These are phyloP conservation scores for Tagetes erecta DNA, from an alignment of 129 eudicot species.

Conservation along the genomic window DNA sequence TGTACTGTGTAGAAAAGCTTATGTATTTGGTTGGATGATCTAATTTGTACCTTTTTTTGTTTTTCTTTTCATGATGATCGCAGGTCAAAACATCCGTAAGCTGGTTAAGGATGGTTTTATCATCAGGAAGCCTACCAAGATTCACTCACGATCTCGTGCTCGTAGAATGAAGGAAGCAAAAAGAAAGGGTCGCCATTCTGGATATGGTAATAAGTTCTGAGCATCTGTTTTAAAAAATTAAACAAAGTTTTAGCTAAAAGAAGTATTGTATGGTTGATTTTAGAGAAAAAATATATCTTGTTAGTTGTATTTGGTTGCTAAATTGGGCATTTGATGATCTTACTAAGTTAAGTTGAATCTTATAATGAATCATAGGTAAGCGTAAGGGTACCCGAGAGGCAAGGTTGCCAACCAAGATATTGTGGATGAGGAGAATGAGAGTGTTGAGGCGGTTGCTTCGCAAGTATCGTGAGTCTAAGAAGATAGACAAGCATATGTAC, in stretches of 20 bases:
- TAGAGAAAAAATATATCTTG: neutral
- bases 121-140: conserved; percentile 87
- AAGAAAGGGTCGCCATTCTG: conserved; percentile 93
- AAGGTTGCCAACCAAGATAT: conserved; percentile 80
- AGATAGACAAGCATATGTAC: conserved; percentile 97
- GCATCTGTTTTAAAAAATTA: neutral
- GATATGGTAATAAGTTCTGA: conserved; percentile 57
- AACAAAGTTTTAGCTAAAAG: neutral
- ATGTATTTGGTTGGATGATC: neutral
- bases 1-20: neutral
- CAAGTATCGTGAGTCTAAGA: conserved; percentile 87
- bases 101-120: conserved; percentile 86
- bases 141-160: conserved; percentile 88
- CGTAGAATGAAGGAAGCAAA: conserved; percentile 92
- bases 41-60: neutral
- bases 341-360: neutral
- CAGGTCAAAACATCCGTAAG: conserved; percentile 89
- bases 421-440: conserved; percentile 97
- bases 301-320: neutral
- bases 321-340: neutral
- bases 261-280: neutral
- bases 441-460: conserved; percentile 87
- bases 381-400: conserved; percentile 97
- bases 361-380: conserved; percentile 54
- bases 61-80: neutral